These are phyloP conservation scores for Claviceps capensis DNA, from an alignment of 2,329 filamentous ascomycete genomes.

Conservation along the genomic window DNA sequence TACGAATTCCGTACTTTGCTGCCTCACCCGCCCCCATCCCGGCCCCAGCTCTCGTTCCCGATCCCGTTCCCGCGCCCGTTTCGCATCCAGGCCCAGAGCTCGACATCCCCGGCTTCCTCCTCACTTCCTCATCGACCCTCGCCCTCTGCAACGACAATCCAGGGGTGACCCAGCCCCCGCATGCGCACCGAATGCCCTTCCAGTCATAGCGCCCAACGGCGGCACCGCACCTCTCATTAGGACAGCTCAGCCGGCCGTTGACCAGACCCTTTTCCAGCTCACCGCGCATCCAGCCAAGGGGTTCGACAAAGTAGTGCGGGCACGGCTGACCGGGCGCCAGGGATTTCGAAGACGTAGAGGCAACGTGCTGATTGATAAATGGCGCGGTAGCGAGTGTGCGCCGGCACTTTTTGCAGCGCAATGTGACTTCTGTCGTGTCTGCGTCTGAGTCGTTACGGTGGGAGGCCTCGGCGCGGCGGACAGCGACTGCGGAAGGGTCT, in stretches of 20 bases:
- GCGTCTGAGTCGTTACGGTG: neutral
- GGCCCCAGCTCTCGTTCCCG: constrained; percentile 10
- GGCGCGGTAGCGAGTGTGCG: constrained; percentile 39
- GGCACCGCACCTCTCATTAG: constrained; percentile 61
- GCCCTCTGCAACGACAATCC: constrained; percentile 77
- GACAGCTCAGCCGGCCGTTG: constrained; percentile 75
- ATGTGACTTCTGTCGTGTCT: constrained; percentile 14
- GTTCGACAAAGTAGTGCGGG: constrained; percentile 81
- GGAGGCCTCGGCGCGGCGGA: neutral
- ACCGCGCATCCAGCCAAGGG: constrained; percentile 86
- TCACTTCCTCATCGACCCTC: constrained; percentile 57
- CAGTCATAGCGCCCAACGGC: constrained; percentile 90
- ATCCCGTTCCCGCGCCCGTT: constrained; percentile 4
- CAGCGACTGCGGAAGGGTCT: constrained; percentile 18
- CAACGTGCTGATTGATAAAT: constrained; percentile 53
- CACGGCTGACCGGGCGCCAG: constrained; percentile 31
- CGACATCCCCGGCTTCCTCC: constrained; percentile 10
- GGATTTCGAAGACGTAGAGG: neutral
- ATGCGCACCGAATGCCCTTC: constrained; percentile 90
- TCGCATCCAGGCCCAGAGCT: too few species aligned
- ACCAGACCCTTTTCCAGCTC: constrained; percentile 69
- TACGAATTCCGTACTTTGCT: constrained; percentile 33
- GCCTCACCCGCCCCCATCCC: constrained; percentile 8
- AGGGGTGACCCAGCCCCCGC: constrained; percentile 79
- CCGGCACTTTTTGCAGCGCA: constrained; percentile 88